Conservation (phyloP, 768 basidiomycete genomes). For the Zangia roseola region DNA sequence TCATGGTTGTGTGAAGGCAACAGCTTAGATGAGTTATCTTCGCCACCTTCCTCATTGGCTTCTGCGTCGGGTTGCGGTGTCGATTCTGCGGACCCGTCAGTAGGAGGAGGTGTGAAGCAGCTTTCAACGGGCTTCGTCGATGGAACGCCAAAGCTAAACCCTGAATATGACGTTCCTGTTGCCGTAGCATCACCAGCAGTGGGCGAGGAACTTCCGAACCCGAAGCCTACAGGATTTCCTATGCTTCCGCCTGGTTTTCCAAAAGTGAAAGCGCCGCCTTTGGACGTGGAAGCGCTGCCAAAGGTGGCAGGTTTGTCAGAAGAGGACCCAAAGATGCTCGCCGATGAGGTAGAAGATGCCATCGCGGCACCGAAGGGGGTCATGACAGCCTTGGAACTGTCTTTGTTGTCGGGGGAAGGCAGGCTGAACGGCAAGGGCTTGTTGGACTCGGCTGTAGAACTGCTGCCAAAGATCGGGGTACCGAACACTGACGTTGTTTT, state of each 20-base stretch:
- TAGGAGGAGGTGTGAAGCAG: constrained; percentile 26
- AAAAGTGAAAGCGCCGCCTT: constrained; percentile 25
- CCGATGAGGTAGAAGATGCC: constrained; percentile 8
- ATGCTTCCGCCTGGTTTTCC: constrained; percentile 45
- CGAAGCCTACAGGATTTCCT: constrained; percentile 65
- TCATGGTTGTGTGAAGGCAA: constrained; percentile 46
- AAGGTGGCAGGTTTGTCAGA: constrained; percentile 29
- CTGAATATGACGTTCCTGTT: constrained; percentile 11
- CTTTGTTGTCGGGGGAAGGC: constrained; percentile 10
- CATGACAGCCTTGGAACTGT: constrained; percentile 11
- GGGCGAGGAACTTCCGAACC: constrained; percentile 33
- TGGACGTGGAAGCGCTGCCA: constrained; percentile 28
- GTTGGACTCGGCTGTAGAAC: constrained; percentile 11
- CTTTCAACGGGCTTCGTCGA: constrained; percentile 22
- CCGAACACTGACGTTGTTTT: constrained; percentile 28
- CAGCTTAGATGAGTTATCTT: constrained; percentile 28
- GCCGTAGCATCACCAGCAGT: constrained; percentile 19
- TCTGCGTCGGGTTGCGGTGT: constrained; percentile 29
- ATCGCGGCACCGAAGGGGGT: constrained; percentile 20
- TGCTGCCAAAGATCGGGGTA: constrained; percentile 25
- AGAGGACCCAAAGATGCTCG: constrained; percentile 21
- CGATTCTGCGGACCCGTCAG: constrained; percentile 30
- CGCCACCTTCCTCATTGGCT: constrained; percentile 25
- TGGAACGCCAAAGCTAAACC: constrained; percentile 25
- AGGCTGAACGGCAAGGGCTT: constrained; percentile 13